A percentile compares a stretch with the other conserved stretches of the same genome.
phyloP scores from a whole-genome alignment of 2,329 filamentous ascomycete genomes.

The Trichoderma cornu-damae region DNA sequence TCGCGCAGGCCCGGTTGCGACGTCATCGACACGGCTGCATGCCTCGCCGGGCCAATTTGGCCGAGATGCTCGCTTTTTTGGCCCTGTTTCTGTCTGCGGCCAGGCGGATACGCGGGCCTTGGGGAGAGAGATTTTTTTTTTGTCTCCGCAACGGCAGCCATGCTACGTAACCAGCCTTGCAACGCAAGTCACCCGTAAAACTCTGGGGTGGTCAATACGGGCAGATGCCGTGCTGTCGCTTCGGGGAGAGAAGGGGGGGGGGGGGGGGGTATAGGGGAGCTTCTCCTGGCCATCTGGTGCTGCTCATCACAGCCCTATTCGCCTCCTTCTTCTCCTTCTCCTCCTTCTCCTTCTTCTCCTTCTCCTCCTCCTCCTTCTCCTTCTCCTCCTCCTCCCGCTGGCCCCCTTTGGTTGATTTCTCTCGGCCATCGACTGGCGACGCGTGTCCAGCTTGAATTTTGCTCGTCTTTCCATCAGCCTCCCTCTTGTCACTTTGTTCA shows the following conservation, averaged over 20 bases:
- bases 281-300: slow-evolving; percentile 6
- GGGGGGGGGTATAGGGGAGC: not conserved
- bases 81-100: not conserved
- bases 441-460: not conserved
- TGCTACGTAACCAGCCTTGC: slow-evolving; percentile 15
- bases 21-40: slow-evolving; percentile 17
- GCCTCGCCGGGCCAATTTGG: slow-evolving; percentile 11
- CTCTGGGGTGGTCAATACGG: not conserved
- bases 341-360: not conserved
- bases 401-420: too few relatives aligned
- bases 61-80: slow-evolving; percentile 7
- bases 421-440: not conserved
- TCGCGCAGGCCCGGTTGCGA: slow-evolving; percentile 9
- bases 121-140: too few relatives aligned
- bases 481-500: too few relatives aligned
- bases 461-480: not conserved
- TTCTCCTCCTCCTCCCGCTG: not conserved
- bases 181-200: too few relatives aligned
- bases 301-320: slow-evolving; percentile 1
- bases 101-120: slow-evolving; percentile 13
- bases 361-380: not conserved
- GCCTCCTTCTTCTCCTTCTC: not conserved
- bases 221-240: not conserved
- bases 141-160: slow-evolving; percentile 4
- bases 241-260: not conserved